Percentiles rank a stretch among this genome's conserved stretches.
Evolutionary conservation across 345 rosid genomes (phyloP).

Genomic region (Rhizophora mangle): DNA sequence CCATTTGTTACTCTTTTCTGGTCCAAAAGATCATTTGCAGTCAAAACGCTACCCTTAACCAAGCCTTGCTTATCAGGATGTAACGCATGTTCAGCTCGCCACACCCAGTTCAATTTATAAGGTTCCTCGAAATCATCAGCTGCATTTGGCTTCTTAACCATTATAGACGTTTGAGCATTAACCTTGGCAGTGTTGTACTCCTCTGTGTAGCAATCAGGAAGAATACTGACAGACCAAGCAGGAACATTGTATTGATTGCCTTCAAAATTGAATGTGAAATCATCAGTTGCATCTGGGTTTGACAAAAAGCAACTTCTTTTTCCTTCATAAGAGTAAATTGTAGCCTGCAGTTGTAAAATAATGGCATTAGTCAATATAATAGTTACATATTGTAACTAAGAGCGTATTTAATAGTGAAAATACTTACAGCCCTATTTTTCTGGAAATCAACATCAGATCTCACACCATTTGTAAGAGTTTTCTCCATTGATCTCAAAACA

Average conservation of each 20-base stretch:
- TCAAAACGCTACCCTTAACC: constrained; percentile 6
- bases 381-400: neutral
- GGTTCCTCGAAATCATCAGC: constrained; percentile 29
- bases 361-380: too few species aligned
- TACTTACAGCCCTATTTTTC: neutral
- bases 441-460: neutral
- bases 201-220: constrained; percentile 38
- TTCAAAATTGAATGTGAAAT: constrained; percentile 21
- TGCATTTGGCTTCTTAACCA: constrained; percentile 17
- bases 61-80: neutral
- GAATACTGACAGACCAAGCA: constrained; percentile 39
- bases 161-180: constrained; percentile 31
- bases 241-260: constrained; percentile 17
- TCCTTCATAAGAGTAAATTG: constrained; percentile 25
- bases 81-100: constrained; percentile 27
- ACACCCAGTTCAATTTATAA: constrained; percentile 28
- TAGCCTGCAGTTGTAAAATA: constrained; percentile 16
- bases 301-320: constrained; percentile 33
- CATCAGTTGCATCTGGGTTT: neutral
- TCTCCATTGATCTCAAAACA: constrained; percentile 12
- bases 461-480: neutral
- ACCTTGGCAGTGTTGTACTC: constrained; percentile 47
- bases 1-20: constrained; percentile 52
- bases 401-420: neutral
- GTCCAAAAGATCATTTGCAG: constrained; percentile 35